Evolutionary conservation across 139 green algal genomes (phyloP).

Genomic region (Picochlorum sp.): DNA sequence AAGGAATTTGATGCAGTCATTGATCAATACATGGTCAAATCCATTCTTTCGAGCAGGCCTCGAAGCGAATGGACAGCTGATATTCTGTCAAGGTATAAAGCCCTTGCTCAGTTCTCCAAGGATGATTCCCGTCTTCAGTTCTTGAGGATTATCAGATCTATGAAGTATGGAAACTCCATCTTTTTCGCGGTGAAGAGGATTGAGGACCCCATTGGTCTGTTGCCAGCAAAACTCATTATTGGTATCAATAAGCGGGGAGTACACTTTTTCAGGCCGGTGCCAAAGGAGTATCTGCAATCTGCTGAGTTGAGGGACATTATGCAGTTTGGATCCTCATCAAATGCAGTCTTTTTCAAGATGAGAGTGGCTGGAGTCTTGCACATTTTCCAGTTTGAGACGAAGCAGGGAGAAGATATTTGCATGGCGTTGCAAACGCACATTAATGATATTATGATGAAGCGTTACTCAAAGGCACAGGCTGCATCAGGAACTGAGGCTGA

Average conservation of each 20-base stretch:
- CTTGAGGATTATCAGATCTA: slow-evolving; percentile 83
- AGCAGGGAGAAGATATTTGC: slow-evolving; percentile 94
- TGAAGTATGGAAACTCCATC: slow-evolving; percentile 84
- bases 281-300: slow-evolving; percentile 95
- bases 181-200: slow-evolving; percentile 80
- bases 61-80: slow-evolving; percentile 73
- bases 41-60: slow-evolving; percentile 63
- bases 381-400: slow-evolving; percentile 96
- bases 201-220: slow-evolving; percentile 92
- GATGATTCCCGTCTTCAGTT: slow-evolving; percentile 87
- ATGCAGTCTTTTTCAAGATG: slow-evolving; percentile 99
- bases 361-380: slow-evolving; percentile 89
- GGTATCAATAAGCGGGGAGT: slow-evolving; percentile 96
- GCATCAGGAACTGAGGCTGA: slow-evolving; percentile 15
- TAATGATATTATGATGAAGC: slow-evolving; percentile 97
- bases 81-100: slow-evolving; percentile 65
- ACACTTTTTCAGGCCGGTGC: slow-evolving; percentile 84
- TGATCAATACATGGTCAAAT: slow-evolving; percentile 54
- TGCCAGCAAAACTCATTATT: slow-evolving; percentile 87
- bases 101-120: slow-evolving; percentile 72
- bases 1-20: slow-evolving; percentile 52
- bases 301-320: slow-evolving; percentile 97
- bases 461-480: slow-evolving; percentile 55
- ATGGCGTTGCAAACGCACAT: slow-evolving; percentile 97
- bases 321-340: slow-evolving; percentile 80